Conservation (phyloP, 352 stramenopile genomes). For the Phytophthora agathidicida region DNA sequence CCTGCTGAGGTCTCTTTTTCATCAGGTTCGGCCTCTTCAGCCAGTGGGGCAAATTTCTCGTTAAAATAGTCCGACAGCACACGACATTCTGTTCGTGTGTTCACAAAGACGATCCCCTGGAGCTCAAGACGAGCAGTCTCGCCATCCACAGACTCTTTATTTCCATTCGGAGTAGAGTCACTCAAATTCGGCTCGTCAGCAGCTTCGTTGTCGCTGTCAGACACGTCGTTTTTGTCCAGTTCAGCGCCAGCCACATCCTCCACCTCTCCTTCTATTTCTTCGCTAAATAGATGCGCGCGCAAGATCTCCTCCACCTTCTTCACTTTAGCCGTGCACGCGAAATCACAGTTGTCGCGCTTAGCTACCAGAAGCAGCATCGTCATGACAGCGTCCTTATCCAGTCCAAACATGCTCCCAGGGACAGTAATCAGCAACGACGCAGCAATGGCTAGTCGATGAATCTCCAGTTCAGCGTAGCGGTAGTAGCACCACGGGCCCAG, state of each 20-base stretch:
- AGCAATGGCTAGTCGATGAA: slow-evolving; percentile 61
- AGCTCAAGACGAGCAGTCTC: slow-evolving; percentile 24
- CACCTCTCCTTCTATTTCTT: slow-evolving; percentile 17
- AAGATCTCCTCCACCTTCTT: slow-evolving; percentile 66
- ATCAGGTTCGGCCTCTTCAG: slow-evolving; percentile 8
- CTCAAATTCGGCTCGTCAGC: neutral
- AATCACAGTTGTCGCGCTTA: slow-evolving; percentile 48
- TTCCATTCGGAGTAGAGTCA: neutral
- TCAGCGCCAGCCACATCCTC: slow-evolving; percentile 25
- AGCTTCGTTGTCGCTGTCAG: slow-evolving; percentile 40
- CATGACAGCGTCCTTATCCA: slow-evolving; percentile 58
- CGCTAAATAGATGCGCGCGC: slow-evolving; percentile 35
- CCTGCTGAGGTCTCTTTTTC: slow-evolving; percentile 29
- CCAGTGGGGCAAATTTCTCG: slow-evolving; percentile 43
- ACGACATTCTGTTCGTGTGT: slow-evolving; percentile 80
- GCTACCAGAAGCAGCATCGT: slow-evolving; percentile 50
- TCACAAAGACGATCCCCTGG: slow-evolving; percentile 88
- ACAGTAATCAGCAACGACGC: slow-evolving; percentile 59
- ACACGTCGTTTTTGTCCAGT: slow-evolving; percentile 27
- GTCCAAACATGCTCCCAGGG: slow-evolving; percentile 60
- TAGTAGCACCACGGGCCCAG: slow-evolving; percentile 82
- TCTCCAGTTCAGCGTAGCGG: slow-evolving; percentile 72
- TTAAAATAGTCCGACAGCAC: slow-evolving; percentile 84
- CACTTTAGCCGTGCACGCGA: slow-evolving; percentile 61
- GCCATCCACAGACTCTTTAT: neutral